Percentiles rank a stretch among this genome's conserved stretches.
Conservation (phyloP, 345 rosid species). For the Citrus cavaleriei region DNA sequence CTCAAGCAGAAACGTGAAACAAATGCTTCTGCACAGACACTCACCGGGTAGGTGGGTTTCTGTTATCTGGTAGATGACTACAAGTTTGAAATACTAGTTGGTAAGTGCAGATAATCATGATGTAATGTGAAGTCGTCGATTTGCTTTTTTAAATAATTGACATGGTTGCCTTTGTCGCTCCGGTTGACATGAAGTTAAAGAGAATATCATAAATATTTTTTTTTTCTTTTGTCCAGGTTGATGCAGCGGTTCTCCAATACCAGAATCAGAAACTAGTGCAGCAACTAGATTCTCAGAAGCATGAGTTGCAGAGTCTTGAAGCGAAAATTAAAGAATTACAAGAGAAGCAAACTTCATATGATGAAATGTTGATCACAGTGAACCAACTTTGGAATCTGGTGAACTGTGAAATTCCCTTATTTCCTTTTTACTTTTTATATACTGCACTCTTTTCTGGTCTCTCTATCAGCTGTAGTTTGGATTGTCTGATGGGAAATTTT, state of each 20-base stretch:
- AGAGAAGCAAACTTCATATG: conserved; percentile 59
- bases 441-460: not conserved
- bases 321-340: conserved; percentile 49
- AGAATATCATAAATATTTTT: not conserved
- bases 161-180: not conserved
- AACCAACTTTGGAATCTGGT: conserved; percentile 86
- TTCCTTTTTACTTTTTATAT: not conserved
- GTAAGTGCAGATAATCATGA: not conserved
- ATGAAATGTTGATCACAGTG: conserved; percentile 50
- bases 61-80: not conserved
- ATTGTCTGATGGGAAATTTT: not conserved
- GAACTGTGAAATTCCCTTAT: not conserved
- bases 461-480: not conserved
- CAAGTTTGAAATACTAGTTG: not conserved
- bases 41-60: not conserved
- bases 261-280: conserved; percentile 88
- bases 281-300: conserved; percentile 71
- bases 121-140: not conserved
- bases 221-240: conserved; percentile 43
- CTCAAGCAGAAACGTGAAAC: not conserved
- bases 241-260: conserved; percentile 67
- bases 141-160: not conserved
- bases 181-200: not conserved
- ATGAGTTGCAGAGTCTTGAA: conserved; percentile 63
- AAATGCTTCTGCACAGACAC: not conserved